Evolutionary conservation across 2,329 filamentous ascomycete genomes (phyloP).

Genomic region (Trichoderma breve): DNA sequence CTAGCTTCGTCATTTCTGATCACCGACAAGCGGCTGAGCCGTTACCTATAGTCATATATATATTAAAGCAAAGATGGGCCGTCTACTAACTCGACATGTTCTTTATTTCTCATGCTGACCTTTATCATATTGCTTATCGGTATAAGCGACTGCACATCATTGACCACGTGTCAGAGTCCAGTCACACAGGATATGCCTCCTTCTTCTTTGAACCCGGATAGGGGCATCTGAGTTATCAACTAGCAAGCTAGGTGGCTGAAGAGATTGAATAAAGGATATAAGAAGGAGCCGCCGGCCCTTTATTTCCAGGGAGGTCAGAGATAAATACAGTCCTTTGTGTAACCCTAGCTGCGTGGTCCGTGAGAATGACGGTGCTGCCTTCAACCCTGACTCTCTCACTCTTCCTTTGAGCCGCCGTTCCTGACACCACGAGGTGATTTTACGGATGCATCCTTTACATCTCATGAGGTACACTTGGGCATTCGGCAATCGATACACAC

Average conservation of each 20-base stretch:
- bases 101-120: neutral
- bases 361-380: too few species aligned
- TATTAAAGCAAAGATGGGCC: neutral
- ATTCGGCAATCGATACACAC: neutral
- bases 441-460: neutral
- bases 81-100: neutral
- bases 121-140: neutral
- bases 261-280: too few species aligned
- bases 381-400: too few species aligned
- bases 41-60: neutral
- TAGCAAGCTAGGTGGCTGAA: too few species aligned
- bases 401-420: too few species aligned
- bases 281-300: too few species aligned
- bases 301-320: too few species aligned
- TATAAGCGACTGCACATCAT: neutral
- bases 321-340: too few species aligned
- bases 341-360: too few species aligned
- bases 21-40: neutral
- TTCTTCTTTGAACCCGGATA: too few species aligned
- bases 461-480: neutral
- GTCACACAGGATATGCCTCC: too few species aligned
- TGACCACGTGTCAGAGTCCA: neutral
- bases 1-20: neutral
- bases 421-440: neutral
- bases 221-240: too few species aligned